Conservation (phyloP, 495 filamentous ascomycete genomes). For the Penicillium bialowiezense region DNA sequence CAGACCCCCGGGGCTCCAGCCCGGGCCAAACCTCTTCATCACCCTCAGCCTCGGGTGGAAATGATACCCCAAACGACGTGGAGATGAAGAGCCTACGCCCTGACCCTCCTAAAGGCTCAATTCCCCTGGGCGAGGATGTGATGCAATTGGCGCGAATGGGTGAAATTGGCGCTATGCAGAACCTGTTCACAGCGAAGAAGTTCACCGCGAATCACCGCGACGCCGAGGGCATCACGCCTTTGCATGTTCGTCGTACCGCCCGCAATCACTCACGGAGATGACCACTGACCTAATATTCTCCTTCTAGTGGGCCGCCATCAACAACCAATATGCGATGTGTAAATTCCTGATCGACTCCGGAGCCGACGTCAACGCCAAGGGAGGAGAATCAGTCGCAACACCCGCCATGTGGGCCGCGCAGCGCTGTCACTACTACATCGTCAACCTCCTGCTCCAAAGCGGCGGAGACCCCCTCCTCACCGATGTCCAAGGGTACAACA, state of each 20-base stretch:
- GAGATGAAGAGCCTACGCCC: conserved; percentile 66
- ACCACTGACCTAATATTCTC: conserved; percentile 13
- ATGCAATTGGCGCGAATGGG: conserved; percentile 93
- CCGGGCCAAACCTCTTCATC: conserved; percentile 24
- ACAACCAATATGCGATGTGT: conserved; percentile 95
- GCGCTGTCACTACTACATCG: conserved; percentile 83
- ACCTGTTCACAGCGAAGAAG: conserved; percentile 77
- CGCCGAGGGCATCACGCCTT: conserved; percentile 87
- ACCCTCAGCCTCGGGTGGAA: conserved; percentile 45
- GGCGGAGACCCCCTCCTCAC: conserved; percentile 87
- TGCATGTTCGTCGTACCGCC: conserved; percentile 69
- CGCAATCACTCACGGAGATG: background rate
- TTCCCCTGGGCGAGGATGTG: conserved; percentile 75
- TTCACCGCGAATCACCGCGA: conserved; percentile 78
- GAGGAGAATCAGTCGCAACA: conserved; percentile 89
- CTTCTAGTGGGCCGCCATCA: conserved; percentile 95
- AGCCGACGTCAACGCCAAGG: conserved; percentile 90
- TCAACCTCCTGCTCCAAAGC: conserved; percentile 75
- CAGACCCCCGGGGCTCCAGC: conserved; percentile 25
- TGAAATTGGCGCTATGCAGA: conserved; percentile 82
- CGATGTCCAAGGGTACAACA: conserved; percentile 94
- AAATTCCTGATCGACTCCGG: conserved; percentile 88
- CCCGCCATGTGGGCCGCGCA: conserved; percentile 97
- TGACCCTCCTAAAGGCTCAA: conserved; percentile 36
- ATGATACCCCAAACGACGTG: conserved; percentile 62